Evolutionary conservation across 2,329 filamentous ascomycete genomes (phyloP).

Genomic region (Penicillium sp.): DNA sequence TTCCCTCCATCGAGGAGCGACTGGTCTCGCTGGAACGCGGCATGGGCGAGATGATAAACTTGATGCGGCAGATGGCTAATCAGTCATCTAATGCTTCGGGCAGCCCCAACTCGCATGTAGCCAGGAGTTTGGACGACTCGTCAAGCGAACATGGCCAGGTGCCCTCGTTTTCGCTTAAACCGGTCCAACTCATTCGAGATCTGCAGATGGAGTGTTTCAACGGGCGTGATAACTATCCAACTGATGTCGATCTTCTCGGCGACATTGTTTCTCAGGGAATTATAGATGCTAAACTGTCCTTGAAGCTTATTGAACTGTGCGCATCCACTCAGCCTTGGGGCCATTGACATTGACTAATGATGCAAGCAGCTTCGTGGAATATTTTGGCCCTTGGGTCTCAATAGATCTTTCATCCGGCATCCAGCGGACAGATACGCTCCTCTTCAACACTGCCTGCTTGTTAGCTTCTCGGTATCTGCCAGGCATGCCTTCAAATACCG

Average conservation of each 20-base stretch:
- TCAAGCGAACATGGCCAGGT: constrained; percentile 20
- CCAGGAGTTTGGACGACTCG: constrained; percentile 26
- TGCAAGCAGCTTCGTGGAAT: constrained; percentile 27
- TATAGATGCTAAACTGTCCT: constrained; percentile 31
- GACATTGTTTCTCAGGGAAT: constrained; percentile 29
- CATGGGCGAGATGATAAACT: constrained; percentile 36
- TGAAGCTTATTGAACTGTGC: constrained; percentile 34
- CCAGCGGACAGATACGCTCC: constrained; percentile 29
- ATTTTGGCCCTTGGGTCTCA: constrained; percentile 34
- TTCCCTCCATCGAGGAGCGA: constrained; percentile 36
- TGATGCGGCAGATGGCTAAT: constrained; percentile 33
- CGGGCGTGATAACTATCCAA: constrained; percentile 22
- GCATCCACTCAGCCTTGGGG: constrained; percentile 4
- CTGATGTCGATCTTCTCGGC: constrained; percentile 24
- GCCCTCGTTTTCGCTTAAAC: constrained; percentile 27
- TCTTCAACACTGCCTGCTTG: constrained; percentile 35
- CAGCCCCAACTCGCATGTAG: constrained; percentile 17
- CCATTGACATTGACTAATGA: not conserved
- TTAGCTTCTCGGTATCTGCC: constrained; percentile 35
- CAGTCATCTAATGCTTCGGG: constrained; percentile 21
- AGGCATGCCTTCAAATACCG: constrained; percentile 27
- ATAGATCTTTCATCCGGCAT: constrained; percentile 31
- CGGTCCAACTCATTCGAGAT: constrained; percentile 32
- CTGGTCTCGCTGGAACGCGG: constrained; percentile 32
- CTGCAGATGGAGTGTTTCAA: constrained; percentile 33